phyloP scores from a whole-genome alignment of 179 eudicot genomes.

The Actinidia chinensis region DNA sequence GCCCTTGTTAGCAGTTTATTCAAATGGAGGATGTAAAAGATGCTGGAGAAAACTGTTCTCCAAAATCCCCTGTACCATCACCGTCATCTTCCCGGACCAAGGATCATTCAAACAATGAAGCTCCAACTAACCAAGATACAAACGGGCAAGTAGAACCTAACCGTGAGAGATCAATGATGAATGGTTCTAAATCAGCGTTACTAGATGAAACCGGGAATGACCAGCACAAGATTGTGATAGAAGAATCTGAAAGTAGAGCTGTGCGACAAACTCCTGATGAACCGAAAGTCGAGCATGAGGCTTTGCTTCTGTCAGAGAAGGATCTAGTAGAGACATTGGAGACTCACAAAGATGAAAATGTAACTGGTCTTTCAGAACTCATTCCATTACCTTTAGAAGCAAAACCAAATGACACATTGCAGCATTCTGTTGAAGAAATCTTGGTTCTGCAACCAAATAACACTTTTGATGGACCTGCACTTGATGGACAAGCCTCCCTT shows the following conservation, averaged over 20 bases:
- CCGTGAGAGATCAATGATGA: conserved; percentile 4
- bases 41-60: conserved; percentile 9
- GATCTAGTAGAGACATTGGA: conserved; percentile 8
- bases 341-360: conserved; percentile 22
- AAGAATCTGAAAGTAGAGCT: not conserved
- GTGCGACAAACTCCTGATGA: conserved; percentile 15
- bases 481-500: conserved; percentile 16
- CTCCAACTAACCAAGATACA: conserved; percentile 15
- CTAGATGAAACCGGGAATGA: conserved; percentile 8
- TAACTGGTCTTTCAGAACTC: no score
- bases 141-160: conserved; percentile 21
- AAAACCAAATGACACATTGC: not conserved
- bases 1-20: conserved; percentile 14
- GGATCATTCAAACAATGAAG: conserved; percentile 19
- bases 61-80: not conserved
- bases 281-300: conserved; percentile 4
- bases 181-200: conserved; percentile 15
- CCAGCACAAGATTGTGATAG: not conserved
- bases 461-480: conserved; percentile 11
- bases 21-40: conserved; percentile 40
- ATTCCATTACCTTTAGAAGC: no score
- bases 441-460: not conserved
- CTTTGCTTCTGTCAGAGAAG: not conserved
- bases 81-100: conserved; percentile 13
- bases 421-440: not conserved